These are phyloP conservation scores for Odontarrhena argentea DNA, from an alignment of 345 rosid species.

Conservation along the genomic window DNA sequence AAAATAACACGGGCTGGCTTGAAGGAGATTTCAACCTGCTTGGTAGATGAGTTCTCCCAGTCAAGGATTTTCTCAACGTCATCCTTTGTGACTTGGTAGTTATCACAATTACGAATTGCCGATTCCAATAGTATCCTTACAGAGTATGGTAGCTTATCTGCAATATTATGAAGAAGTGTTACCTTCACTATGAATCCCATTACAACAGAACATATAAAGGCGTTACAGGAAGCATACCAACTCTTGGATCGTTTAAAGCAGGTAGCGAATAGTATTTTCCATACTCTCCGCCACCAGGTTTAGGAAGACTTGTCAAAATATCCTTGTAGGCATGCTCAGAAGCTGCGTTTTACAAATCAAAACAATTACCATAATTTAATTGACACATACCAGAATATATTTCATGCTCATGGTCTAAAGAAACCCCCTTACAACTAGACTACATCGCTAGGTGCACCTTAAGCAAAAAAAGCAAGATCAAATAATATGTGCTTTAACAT, in stretches of 20 bases:
- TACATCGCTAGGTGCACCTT: background rate
- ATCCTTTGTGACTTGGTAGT: constrained; percentile 75
- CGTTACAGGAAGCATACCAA: constrained; percentile 70
- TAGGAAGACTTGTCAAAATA: constrained; percentile 67
- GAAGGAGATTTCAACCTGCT: constrained; percentile 88
- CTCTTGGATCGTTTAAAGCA: constrained; percentile 74
- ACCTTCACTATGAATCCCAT: background rate
- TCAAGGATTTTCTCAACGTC: constrained; percentile 88
- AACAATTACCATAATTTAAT: background rate
- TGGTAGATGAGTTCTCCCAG: constrained; percentile 77
- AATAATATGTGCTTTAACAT: background rate
- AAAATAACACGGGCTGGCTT: constrained; percentile 86
- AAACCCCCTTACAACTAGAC: background rate
- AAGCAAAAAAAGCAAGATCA: constrained; percentile 4
- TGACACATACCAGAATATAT: background rate
- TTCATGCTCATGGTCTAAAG: background rate
- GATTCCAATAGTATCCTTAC: constrained; percentile 82
- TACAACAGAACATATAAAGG: constrained; percentile 43
- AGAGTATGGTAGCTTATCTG: constrained; percentile 77
- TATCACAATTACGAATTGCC: constrained; percentile 82
- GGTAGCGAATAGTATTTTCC: constrained; percentile 78
- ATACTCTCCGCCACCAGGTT: constrained; percentile 82
- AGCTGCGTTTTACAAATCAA: constrained; percentile 47
- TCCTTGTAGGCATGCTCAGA: constrained; percentile 73
- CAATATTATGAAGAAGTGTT: constrained; percentile 14